Evolutionary conservation across 768 basidiomycete species (phyloP).

Genomic region (Lactarius psammicola): DNA sequence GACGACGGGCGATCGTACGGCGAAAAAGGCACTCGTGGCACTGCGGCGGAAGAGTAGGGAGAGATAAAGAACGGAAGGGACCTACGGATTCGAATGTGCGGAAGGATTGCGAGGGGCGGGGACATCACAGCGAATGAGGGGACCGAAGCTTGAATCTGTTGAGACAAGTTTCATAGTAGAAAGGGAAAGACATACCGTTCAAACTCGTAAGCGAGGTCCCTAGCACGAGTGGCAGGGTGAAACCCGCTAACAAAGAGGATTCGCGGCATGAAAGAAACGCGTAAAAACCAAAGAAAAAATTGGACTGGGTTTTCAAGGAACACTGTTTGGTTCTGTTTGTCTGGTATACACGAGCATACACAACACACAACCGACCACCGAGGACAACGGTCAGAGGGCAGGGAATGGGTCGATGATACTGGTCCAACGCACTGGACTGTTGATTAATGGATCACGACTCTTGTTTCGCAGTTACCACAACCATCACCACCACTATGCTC

Average conservation of each 20-base stretch:
- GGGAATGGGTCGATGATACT: slow-evolving; percentile 5
- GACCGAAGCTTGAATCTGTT: slow-evolving; percentile 57
- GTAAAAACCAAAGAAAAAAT: not conserved
- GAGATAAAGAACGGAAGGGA: slow-evolving; percentile 35
- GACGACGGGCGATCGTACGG: slow-evolving; percentile 29
- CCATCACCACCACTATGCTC: no score
- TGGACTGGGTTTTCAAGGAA: not conserved
- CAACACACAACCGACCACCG: not conserved
- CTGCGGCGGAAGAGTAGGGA: slow-evolving; percentile 32
- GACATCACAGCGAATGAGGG: slow-evolving; percentile 84
- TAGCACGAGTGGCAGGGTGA: slow-evolving; percentile 75
- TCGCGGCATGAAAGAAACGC: slow-evolving; percentile 53
- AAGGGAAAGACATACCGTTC: slow-evolving; percentile 54
- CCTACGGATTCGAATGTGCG: slow-evolving; percentile 80
- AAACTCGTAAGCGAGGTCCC: slow-evolving; percentile 83
- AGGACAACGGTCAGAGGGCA: no score
- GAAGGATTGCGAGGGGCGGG: slow-evolving; percentile 81
- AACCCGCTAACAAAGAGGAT: slow-evolving; percentile 89
- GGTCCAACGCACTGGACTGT: not conserved
- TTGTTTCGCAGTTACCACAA: not conserved
- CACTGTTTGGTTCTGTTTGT: slow-evolving; percentile 6
- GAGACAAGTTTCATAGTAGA: slow-evolving; percentile 4
- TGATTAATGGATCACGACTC: not conserved
- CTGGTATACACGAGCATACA: not conserved
- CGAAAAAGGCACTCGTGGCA: slow-evolving; percentile 27